Conservation (phyloP, 345 rosid genomes). For the Brassica incana region DNA sequence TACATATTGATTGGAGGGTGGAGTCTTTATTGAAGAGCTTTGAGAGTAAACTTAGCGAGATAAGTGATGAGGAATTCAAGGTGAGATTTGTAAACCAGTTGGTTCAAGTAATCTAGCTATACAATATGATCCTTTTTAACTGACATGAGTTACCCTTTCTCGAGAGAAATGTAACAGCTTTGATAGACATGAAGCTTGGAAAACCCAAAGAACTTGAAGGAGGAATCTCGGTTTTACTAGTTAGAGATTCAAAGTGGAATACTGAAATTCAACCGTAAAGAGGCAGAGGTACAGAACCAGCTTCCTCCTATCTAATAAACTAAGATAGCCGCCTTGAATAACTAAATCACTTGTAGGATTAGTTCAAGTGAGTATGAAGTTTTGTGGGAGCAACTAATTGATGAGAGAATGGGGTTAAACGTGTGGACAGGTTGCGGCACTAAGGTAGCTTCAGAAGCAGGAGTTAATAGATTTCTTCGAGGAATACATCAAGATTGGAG, state of each 20-base stretch:
- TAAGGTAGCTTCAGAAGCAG: conserved; percentile 62
- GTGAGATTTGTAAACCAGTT: conserved; percentile 40
- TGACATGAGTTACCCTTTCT: conserved; percentile 31
- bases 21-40: conserved; percentile 67
- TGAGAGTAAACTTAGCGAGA: conserved; percentile 64
- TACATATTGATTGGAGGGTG: conserved; percentile 73
- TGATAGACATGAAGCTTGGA: conserved; percentile 91
- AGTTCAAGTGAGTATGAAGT: neutral
- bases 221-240: conserved; percentile 82
- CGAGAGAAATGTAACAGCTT: conserved; percentile 73
- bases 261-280: conserved; percentile 72
- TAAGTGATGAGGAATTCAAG: conserved; percentile 77
- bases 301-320: neutral
- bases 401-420: neutral
- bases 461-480: conserved; percentile 77
- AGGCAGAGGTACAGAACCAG: conserved; percentile 61
- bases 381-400: neutral
- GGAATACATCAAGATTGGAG: conserved; percentile 67
- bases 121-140: conserved; percentile 18
- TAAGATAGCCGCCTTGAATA: neutral
- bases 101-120: conserved; percentile 4
- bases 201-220: conserved; percentile 82
- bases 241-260: conserved; percentile 64
- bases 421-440: conserved; percentile 59
- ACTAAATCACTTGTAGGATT: neutral